Base-by-base conservation (phyloP, 352 stramenopile genomes). In the Globisporangium nagaii region DNA sequence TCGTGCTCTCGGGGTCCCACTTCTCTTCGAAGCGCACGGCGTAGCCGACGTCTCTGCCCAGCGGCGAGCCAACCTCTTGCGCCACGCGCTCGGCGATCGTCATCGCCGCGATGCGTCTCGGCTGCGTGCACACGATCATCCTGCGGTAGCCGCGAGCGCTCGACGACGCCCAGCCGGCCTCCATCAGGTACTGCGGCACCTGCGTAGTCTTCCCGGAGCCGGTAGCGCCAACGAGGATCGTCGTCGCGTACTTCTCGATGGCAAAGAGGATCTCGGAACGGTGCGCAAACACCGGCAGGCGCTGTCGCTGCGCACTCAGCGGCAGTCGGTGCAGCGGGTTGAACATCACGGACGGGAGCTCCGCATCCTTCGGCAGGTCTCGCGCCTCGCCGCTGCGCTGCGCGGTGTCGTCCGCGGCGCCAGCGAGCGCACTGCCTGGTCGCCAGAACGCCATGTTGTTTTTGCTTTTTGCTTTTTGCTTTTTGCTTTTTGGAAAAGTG, bases 1-100 rank as follows among this genome's bases (percentile, higher is more conserved):
- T 71, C n/a, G 98, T 99, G 9, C 40, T 47, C 22, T 85, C 56
- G 1, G 75, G 61, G 28, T 88, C 72, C 74, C 78, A 90, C 32
- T 97, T 88, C 52, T 98, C 97, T 60, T 99, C 97, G 67, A 99
- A 99, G n/a, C 98, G 94, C 48, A 99, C 98, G 22, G 89, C 95
- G 54, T 99, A 99, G 3, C 97, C 97, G 7, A 93, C 96, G 60
- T 99, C 92, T 27, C 91, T 68, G 4, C 97, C 97, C 7, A 99
- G 55, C 41, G 77, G 81, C 30, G 93, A 91, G 62, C 97, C 90
- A 75, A 99, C 97, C 79, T 99, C 98, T 52, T 98, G 71, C 2
- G 97, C 91, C 7, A 99, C 97, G 46, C 98, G 96, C 53, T 97
- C 86, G 1, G 98, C 97, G 37, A 99, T 96, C 46, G 86, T 98